A percentile compares a stretch with the other conserved stretches of the same genome.
Evolutionary conservation across 2,329 filamentous ascomycete species (phyloP).

Genomic region (Venturia pyrina): DNA sequence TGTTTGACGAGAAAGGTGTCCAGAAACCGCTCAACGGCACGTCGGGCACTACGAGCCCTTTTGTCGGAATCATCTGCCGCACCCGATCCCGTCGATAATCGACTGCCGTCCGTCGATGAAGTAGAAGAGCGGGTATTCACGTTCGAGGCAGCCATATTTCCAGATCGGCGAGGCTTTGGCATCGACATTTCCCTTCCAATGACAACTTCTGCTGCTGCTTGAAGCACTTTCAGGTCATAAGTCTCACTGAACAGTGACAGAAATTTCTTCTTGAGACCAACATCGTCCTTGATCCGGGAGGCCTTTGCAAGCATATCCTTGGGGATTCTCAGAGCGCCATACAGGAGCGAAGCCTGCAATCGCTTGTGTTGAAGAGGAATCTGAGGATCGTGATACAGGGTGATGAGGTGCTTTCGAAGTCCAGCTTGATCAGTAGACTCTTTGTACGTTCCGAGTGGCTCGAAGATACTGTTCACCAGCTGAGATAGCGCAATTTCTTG

Average conservation of each 20-base stretch:
- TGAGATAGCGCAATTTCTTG: constrained; percentile 53
- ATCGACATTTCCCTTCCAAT: constrained; percentile 42
- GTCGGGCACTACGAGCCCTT: constrained; percentile 27
- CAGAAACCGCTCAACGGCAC: constrained; percentile 42
- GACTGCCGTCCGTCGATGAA: constrained; percentile 1
- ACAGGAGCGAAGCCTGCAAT: constrained; percentile 48
- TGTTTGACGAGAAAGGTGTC: constrained; percentile 49
- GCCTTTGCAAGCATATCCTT: constrained; percentile 39
- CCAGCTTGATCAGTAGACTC: constrained; percentile 14
- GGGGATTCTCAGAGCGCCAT: constrained; percentile 46
- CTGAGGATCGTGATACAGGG: constrained; percentile 42
- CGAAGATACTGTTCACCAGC: constrained; percentile 47
- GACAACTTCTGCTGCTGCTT: constrained; percentile 47
- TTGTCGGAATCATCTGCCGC: constrained; percentile 28
- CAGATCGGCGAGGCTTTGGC: constrained; percentile 16
- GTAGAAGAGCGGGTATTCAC: neutral
- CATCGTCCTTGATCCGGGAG: constrained; percentile 42
- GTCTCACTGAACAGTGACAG: constrained; percentile 47
- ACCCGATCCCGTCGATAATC: constrained; percentile 23
- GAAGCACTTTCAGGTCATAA: constrained; percentile 43
- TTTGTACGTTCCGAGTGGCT: constrained; percentile 26
- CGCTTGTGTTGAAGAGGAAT: constrained; percentile 45
- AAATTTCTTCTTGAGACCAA: constrained; percentile 48
- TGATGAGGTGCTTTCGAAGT: constrained; percentile 40
- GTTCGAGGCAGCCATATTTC: neutral